Percentiles rank a stretch among this genome's conserved stretches.
Conservation (phyloP, 208 protist species). For the Acanthamoeba quina region DNA sequence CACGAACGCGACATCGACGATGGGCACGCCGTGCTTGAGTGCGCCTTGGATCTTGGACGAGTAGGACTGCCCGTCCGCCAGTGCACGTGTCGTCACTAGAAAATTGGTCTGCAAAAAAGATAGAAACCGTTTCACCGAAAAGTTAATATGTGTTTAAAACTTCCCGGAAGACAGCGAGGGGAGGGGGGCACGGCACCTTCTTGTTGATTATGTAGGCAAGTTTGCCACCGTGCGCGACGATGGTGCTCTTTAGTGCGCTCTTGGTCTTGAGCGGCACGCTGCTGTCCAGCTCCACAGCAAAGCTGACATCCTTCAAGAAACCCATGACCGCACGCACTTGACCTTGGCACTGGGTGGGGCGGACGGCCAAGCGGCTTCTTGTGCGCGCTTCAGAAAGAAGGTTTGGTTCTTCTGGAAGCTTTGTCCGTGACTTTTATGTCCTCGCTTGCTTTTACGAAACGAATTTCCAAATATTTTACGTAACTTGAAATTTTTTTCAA, state of each 20-base stretch:
- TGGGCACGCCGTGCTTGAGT: conserved; percentile 30
- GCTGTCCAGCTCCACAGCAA: conserved; percentile 20
- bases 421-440: too few species aligned
- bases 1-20: conserved; percentile 7
- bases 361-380: too few species aligned
- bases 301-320: not conserved
- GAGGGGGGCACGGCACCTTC: not conserved
- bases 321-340: not conserved
- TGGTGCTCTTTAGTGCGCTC: not conserved
- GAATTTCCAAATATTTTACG: not conserved
- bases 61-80: not conserved
- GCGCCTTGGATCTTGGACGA: not conserved
- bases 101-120: not conserved
- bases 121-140: not conserved
- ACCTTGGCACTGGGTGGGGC: not conserved
- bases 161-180: not conserved
- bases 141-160: not conserved
- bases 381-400: too few species aligned
- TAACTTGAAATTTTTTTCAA: not conserved
- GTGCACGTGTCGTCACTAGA: not conserved
- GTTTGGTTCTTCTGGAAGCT: too few species aligned
- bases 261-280: conserved; percentile 3
- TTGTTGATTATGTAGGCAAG: not conserved
- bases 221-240: not conserved
- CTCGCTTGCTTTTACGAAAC: too few species aligned